Base-by-base conservation (phyloP, 140 eudicot species). In the Ambrosia hybrid region DNA sequence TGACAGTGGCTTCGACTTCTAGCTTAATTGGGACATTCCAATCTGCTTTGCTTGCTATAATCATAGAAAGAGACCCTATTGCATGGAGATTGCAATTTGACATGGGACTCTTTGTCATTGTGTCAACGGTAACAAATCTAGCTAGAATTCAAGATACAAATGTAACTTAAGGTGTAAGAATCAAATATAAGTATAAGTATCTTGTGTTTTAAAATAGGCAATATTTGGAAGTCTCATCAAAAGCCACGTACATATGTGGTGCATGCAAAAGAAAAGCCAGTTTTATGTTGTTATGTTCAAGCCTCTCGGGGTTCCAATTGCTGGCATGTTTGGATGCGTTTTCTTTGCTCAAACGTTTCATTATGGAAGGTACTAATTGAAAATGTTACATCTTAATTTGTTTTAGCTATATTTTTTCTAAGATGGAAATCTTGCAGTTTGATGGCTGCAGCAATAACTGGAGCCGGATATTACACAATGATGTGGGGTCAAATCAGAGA, bases 401-500 rank as follows among this genome's bases (percentile, higher is more conserved):
- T 67, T 34, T 36, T 56, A 12, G 36, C 3, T 14, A 2, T 38
- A 5, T 57, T 51, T 57, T 51, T 58, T 17, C 10, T 1, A 51
- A 63, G 11, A 36, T 58, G 55, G 6, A 11, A 57, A 66, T 11
- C 0, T 8, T 84, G 89, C 80, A 90, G 98, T 78, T 83, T 90
- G 59, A 76, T 88, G 85, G 88, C 91, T 3, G 95, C 97, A 69
- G 64, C 85, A 15, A 51, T 90, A 61, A 78, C 83, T n/a, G 97
- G 89, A 61, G 46, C 84, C 6, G 98, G 97, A 15, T 90, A 86
- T 65, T 86, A 84, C 75, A 84, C 86, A 26, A 73, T 86, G 77
- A 67, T 90, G 79, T 93, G 97, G 97, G 97, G 96, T 21, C 86
- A 88, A 79, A 69, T 82, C 33, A 85, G 55, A 81, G 96, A 86